Conservation (phyloP, 768 basidiomycete genomes). For the Strobilomyces confusus region DNA sequence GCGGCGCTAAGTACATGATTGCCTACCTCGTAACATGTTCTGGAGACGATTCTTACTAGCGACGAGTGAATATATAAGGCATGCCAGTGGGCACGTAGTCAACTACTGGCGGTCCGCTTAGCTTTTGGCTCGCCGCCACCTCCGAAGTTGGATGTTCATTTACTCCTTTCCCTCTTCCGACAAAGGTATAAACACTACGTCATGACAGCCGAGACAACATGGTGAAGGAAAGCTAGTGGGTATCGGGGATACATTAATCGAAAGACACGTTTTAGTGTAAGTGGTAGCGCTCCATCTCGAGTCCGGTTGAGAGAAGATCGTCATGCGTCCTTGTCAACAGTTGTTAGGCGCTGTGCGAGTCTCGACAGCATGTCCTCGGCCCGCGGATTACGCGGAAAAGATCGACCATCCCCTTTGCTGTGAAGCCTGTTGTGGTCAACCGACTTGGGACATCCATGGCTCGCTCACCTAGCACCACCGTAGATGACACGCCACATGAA, state of each 20-base stretch:
- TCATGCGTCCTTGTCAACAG: slow-evolving; percentile 48
- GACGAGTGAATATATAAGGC: too few relatives aligned
- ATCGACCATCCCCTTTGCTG: slow-evolving; percentile 63
- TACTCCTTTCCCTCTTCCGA: neutral
- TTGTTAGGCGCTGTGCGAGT: slow-evolving; percentile 59
- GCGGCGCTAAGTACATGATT: too few relatives aligned
- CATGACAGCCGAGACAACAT: slow-evolving; percentile 3
- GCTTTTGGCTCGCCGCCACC: too few relatives aligned
- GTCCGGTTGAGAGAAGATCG: neutral
- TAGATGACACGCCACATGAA: slow-evolving; percentile 52
- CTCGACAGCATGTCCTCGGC: slow-evolving; percentile 64
- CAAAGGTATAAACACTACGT: neutral
- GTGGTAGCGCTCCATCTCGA: neutral
- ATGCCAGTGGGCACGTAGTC: too few relatives aligned
- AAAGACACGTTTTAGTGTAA: neutral
- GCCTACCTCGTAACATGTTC: too few relatives aligned
- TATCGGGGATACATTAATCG: slow-evolving; percentile 7
- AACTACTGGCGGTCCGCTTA: neutral
- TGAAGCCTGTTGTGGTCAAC: slow-evolving; percentile 4
- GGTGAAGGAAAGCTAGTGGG: slow-evolving; percentile 5
- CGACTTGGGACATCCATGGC: neutral
- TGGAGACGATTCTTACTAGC: too few relatives aligned
- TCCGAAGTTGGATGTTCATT: neutral
- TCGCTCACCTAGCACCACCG: slow-evolving; percentile 63
- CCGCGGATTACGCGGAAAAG: slow-evolving; percentile 64